A percentile compares a stretch with the other conserved stretches of the same genome.
Conservation (phyloP, 768 basidiomycete genomes). For the Boletus vermiculosoides region DNA sequence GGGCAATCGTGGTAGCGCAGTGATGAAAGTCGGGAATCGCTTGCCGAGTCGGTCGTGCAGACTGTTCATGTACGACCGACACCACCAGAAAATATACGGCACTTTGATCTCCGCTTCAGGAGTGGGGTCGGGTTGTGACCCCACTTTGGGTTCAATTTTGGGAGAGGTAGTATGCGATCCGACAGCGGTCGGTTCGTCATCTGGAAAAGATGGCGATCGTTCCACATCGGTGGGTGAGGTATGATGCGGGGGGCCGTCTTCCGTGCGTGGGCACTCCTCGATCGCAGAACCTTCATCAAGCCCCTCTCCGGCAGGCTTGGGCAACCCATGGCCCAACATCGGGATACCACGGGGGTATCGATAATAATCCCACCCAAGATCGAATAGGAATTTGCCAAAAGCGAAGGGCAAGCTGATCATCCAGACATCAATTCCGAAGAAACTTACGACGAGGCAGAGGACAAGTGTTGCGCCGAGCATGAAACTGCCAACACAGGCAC, state of each 20-base stretch:
- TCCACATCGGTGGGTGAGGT: background rate
- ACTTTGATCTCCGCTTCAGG: background rate
- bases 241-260: background rate
- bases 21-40: slow-evolving; percentile 71
- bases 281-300: background rate
- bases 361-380: slow-evolving; percentile 60
- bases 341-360: slow-evolving; percentile 33
- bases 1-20: slow-evolving; percentile 67
- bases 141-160: background rate
- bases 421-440: slow-evolving; percentile 78
- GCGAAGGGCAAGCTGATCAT: slow-evolving; percentile 84
- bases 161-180: background rate
- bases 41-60: slow-evolving; percentile 13
- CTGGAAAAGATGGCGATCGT: background rate
- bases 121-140: background rate
- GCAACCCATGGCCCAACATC: slow-evolving; percentile 13
- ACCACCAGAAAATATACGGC: background rate
- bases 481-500: slow-evolving; percentile 71
- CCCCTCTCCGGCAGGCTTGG: background rate
- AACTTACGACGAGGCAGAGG: slow-evolving; percentile 75
- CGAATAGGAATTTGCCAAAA: slow-evolving; percentile 64
- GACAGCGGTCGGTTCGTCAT: slow-evolving; percentile 5
- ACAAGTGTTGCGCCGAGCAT: slow-evolving; percentile 66
- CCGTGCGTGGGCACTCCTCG: background rate
- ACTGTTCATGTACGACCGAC: background rate